A percentile compares a stretch with the other conserved stretches of the same genome.
Evolutionary conservation across 2,329 filamentous ascomycete genomes (phyloP).

Genomic region (Leptographium flavum): DNA sequence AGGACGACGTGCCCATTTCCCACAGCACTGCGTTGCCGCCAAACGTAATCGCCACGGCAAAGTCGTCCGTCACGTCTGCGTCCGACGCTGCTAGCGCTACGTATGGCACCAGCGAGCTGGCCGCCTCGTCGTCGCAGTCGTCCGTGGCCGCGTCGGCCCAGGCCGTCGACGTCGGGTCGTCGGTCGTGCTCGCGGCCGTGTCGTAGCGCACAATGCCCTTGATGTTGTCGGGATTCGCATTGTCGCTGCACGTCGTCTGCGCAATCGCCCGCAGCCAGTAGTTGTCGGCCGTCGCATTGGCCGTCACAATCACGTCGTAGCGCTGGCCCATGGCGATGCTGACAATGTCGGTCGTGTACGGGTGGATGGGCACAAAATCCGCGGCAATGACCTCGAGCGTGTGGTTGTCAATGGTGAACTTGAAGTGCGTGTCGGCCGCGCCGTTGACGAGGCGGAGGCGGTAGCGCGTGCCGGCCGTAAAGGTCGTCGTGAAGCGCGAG

Average conservation of each 20-base stretch:
- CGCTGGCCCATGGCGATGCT: conserved; percentile 33
- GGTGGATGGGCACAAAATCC: conserved; percentile 38
- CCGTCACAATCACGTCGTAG: conserved; percentile 15
- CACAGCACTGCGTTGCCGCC: conserved; percentile 11
- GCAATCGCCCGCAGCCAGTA: conserved; percentile 8
- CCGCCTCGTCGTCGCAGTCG: conserved; percentile 15
- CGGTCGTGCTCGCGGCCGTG: conserved; percentile 2
- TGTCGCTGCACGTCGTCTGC: conserved; percentile 5
- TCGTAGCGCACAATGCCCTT: conserved; percentile 10
- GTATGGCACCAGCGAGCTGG: conserved; percentile 13
- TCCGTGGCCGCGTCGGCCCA: conserved; percentile 2
- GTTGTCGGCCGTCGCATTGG: conserved; percentile 5
- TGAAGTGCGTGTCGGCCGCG: conserved; percentile 34
- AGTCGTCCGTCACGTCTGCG: conserved; percentile 2
- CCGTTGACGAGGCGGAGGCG: conserved; percentile 34
- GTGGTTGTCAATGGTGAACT: conserved; percentile 37
- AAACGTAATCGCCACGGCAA: conserved; percentile 1
- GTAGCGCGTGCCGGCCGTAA: conserved; percentile 29
- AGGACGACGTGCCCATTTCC: conserved; percentile 13
- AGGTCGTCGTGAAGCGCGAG: conserved; percentile 33
- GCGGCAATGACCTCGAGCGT: conserved; percentile 35
- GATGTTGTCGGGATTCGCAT: conserved; percentile 5
- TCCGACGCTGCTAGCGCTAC: conserved; percentile 10
- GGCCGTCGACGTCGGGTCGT: conserved; percentile 5
- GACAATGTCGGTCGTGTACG: conserved; percentile 32